Evolutionary conservation across 805 yeast species (phyloP), one percentile per base, ranked within the genome.

Genomic region (Ogataea wickerhamii): DNA sequence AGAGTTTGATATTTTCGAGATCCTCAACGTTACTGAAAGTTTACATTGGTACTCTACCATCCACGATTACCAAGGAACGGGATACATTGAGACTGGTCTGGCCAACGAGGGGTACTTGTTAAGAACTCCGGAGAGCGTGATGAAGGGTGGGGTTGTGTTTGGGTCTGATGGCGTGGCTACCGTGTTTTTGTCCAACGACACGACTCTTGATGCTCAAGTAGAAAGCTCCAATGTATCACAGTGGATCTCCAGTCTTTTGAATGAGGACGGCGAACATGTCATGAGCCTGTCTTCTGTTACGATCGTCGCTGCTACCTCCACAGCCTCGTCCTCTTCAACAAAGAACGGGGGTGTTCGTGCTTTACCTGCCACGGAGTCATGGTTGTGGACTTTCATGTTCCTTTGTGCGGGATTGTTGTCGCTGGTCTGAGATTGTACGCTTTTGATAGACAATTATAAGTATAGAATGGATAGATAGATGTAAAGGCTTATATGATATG

Each of bases 41-140:
- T 60, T 59, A 35, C 70, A 78, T 40, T 68, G 83, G 49, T 80
- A 67, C 61, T 69, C 87, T 14, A 80, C 89, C 6, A 64, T 83
- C 57, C 93, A 83, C 57, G 86, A 80, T 53, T 83, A 72, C 69
- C 93, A 83, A 60, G 87, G 86, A 27, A 74, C 80, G 31, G 82
- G 65, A 38, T 72, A 74, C 51, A 71, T 83, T 48, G 73, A 74
- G 28, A 61, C 70, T 11, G 93, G 93, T 45, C 56, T 83, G 34
- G 75, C 69, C 42, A 69, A 73, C 22, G 56, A 63, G 27, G 87
- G 82, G 27, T 77, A 71, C 53, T 65, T 82, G 36, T 56, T 64
- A 42, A 74, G 91, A 69, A 73, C 74, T 35, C 67, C 73, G 33
- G 37, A 48, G 7, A 52, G 64, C 6, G 63, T 71, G 14, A 80